Conservation (phyloP, 805 yeast species). For the Saitoella complicata region DNA sequence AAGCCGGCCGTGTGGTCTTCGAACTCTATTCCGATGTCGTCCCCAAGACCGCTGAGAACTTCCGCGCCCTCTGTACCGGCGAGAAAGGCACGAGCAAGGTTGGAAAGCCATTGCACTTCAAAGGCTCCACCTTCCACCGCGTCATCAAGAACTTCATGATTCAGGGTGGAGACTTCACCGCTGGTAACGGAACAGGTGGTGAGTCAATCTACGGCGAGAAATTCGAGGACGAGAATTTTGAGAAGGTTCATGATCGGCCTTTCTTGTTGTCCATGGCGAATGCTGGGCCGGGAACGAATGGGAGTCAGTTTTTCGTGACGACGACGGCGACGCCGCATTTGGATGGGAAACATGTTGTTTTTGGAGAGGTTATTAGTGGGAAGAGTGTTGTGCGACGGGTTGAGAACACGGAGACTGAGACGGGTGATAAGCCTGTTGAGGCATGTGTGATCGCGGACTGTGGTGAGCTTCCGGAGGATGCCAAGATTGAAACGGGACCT, state of each 20-base stretch:
- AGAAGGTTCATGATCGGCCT: slow-evolving; percentile 31
- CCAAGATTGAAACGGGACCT: slow-evolving; percentile 19
- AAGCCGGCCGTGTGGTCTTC: slow-evolving; percentile 65
- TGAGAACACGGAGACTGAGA: slow-evolving; percentile 53
- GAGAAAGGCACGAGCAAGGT: slow-evolving; percentile 50
- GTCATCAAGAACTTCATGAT: slow-evolving; percentile 67
- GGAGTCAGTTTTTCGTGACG: slow-evolving; percentile 89
- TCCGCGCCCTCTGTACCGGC: slow-evolving; percentile 77
- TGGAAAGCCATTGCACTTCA: slow-evolving; percentile 53
- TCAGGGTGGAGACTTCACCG: slow-evolving; percentile 78
- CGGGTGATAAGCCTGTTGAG: slow-evolving; percentile 51
- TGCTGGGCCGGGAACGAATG: slow-evolving; percentile 90
- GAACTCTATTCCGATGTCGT: slow-evolving; percentile 79
- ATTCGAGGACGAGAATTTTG: slow-evolving; percentile 81
- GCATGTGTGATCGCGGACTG: slow-evolving; percentile 61
- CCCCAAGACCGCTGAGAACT: slow-evolving; percentile 81
- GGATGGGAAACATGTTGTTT: slow-evolving; percentile 91
- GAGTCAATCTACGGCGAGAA: slow-evolving; percentile 71
- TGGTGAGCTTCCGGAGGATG: slow-evolving; percentile 56
- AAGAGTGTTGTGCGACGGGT: slow-evolving; percentile 33
- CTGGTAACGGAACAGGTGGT: slow-evolving; percentile 45
- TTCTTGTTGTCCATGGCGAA: slow-evolving; percentile 92
- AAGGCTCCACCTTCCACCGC: slow-evolving; percentile 78
- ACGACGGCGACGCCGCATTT: slow-evolving; percentile 87
- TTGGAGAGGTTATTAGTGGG: slow-evolving; percentile 57